Percentiles rank a stretch among this genome's conserved stretches.
Evolutionary conservation across 2,329 filamentous ascomycete species (phyloP).

Genomic region (Alternaria conjuncta): DNA sequence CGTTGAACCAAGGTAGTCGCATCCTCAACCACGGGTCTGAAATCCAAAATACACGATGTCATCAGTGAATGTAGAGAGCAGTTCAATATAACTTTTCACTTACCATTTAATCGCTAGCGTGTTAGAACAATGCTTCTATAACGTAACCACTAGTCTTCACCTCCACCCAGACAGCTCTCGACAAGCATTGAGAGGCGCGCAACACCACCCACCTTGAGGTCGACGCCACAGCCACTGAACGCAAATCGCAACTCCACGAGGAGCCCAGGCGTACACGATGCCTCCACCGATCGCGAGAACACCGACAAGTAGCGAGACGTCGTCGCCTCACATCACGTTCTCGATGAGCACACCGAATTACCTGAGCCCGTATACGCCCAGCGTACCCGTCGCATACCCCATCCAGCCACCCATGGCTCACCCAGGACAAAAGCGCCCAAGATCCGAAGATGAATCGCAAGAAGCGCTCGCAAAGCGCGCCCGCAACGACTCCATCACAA

Average conservation of each 20-base stretch:
- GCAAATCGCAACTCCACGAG: background rate
- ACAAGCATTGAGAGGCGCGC: background rate
- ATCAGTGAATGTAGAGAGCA: background rate
- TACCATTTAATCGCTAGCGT: no score
- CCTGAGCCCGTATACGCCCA: background rate
- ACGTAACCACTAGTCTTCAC: background rate
- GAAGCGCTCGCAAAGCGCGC: background rate
- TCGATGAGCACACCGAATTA: background rate
- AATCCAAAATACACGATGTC: background rate
- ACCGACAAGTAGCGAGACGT: background rate
- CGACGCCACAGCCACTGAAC: background rate
- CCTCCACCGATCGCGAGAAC: background rate
- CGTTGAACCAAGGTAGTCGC: background rate
- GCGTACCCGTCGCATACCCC: no score
- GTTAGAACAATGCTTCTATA: background rate
- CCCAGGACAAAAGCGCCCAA: background rate
- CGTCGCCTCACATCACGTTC: background rate
- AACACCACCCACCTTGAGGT: background rate
- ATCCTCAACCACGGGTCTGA: background rate
- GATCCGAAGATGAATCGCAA: background rate
- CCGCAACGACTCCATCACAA: background rate
- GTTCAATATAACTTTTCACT: no score
- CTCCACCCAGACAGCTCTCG: background rate
- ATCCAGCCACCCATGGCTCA: background rate
- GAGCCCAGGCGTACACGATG: background rate